Conservation (phyloP, 2,329 filamentous ascomycete species). For the Amphichorda felina region DNA sequence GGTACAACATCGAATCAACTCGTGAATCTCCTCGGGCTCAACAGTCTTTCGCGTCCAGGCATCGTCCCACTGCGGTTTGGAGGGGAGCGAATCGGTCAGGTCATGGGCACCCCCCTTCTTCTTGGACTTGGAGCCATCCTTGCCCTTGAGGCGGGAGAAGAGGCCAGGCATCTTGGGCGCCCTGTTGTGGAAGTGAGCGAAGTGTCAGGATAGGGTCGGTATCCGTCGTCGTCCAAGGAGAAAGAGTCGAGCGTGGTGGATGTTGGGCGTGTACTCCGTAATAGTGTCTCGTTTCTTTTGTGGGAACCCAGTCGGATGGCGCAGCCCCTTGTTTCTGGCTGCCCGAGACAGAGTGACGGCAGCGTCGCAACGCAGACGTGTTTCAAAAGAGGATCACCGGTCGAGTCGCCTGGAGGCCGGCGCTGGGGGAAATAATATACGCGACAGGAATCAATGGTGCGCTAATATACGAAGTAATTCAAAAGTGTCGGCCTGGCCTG, state of each 20-base stretch:
- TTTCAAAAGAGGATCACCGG: too few species aligned
- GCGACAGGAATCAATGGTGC: too few species aligned
- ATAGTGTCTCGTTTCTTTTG: not conserved
- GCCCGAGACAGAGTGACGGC: too few species aligned
- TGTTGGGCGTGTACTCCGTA: not conserved
- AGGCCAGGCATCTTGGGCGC: constrained; percentile 38
- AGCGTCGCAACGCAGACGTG: too few species aligned
- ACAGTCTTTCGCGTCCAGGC: constrained; percentile 75
- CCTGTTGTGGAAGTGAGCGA: not conserved
- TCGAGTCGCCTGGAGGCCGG: too few species aligned
- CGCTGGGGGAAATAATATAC: too few species aligned
- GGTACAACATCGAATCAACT: constrained; percentile 75
- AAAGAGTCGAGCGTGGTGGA: not conserved
- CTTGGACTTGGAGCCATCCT: constrained; percentile 52
- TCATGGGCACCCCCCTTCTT: constrained; percentile 52
- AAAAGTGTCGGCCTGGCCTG: too few species aligned
- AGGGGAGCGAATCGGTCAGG: constrained; percentile 37
- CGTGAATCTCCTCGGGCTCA: constrained; percentile 81
- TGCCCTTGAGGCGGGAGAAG: constrained; percentile 60
- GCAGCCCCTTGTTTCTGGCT: too few species aligned
- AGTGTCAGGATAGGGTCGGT: too few species aligned
- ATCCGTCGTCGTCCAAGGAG: not conserved
- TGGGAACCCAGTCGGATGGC: too few species aligned
- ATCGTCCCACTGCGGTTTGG: constrained; percentile 75
- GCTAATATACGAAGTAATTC: too few species aligned